These are phyloP conservation scores for Sporothrix pallida DNA, from an alignment of 2,329 filamentous ascomycete genomes.

Conservation along the genomic window DNA sequence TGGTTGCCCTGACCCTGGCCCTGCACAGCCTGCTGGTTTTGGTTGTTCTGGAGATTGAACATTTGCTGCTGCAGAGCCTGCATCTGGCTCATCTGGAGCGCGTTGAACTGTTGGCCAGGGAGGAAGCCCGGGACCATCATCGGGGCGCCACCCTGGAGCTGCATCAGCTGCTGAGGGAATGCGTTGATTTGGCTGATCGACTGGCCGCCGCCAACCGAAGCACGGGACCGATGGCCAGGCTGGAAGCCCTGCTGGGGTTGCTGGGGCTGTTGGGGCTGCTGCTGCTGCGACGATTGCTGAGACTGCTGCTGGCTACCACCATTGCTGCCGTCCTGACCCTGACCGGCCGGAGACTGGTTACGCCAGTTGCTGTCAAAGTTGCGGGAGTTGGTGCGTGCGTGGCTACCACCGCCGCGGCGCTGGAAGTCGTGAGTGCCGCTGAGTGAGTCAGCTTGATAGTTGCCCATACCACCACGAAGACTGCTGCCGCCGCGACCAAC, in stretches of 20 bases:
- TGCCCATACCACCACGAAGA: slow-evolving; percentile 63
- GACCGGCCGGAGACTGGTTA: slow-evolving; percentile 68
- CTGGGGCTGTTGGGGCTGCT: slow-evolving; percentile 57
- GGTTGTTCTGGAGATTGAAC: slow-evolving; percentile 71
- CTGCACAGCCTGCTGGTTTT: slow-evolving; percentile 74
- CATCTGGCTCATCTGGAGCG: slow-evolving; percentile 85
- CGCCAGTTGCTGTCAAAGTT: slow-evolving; percentile 99
- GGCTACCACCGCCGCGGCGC: slow-evolving; percentile 78
- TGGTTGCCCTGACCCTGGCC: slow-evolving; percentile 65
- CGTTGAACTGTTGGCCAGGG: slow-evolving; percentile 78
- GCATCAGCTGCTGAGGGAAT: slow-evolving; percentile 83
- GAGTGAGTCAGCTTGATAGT: slow-evolving; percentile 58
- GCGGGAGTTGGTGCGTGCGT: slow-evolving; percentile 81
- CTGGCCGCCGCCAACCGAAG: slow-evolving; percentile 76
- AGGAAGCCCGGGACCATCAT: slow-evolving; percentile 88
- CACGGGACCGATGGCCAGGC: slow-evolving; percentile 85
- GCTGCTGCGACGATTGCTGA: slow-evolving; percentile 57
- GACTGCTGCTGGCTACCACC: slow-evolving; percentile 48
- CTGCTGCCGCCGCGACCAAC: slow-evolving; percentile 70
- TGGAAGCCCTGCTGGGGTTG: slow-evolving; percentile 68
- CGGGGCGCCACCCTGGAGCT: slow-evolving; percentile 72
- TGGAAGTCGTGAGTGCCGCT: slow-evolving; percentile 65
- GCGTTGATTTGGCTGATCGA: slow-evolving; percentile 82
- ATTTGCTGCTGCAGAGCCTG: slow-evolving; percentile 72
- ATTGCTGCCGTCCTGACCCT: slow-evolving; percentile 66